Evolutionary conservation across 192 early-diverging fungal genomes (phyloP), one percentile per base, ranked within the genome.

Genomic region (Entomortierella parvispora): DNA sequence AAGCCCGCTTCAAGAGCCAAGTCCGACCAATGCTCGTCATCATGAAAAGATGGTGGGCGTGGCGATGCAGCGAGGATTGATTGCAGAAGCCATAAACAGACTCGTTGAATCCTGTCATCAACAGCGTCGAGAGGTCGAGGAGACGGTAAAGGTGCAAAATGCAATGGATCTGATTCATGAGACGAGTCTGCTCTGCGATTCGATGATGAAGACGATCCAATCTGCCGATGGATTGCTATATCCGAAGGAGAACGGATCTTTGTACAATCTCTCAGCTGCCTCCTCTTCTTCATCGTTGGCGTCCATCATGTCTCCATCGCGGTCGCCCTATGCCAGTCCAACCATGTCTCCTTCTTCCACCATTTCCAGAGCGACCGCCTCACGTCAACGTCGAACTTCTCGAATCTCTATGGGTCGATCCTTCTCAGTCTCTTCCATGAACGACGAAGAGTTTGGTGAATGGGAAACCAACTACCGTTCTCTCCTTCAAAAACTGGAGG

Each of bases 31-130:
- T 40, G 58, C 43, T 25, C 62, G 70, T 17, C 70, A 59, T 32
- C 70, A 72, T 7, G 70, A 72, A 34, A 72, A 59, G 43, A 72
- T 72, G 70, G 70, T 72, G 20, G 70, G 70, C 20, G 70, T 72
- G 9, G 70, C 70, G 37, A 72, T 72, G 70, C 70, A 72, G 56
- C 70, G 70, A 31, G 70, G 70, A 15, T 56, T 59, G 6, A 72
- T 72, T 34, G 70, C 70, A 29, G 70, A 72, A 42, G 51, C 54
- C 2, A 72, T 72, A 62, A 72, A 59, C 37, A 61, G 70, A 43
- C 23, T 72, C 31, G 70, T 72, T 3, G 70, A 72, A 17, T 72
- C 54, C 20, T 72, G 70, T 22, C 29, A 62, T 53, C 62, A 58
- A 20, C 62, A 72, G 15, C 70, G 62, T 26, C 55, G 62, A n/a